Evolutionary conservation across 345 rosid genomes (phyloP), one percentile per base, ranked within the genome.

Genomic region (rapeseed (Brassica napus)): DNA sequence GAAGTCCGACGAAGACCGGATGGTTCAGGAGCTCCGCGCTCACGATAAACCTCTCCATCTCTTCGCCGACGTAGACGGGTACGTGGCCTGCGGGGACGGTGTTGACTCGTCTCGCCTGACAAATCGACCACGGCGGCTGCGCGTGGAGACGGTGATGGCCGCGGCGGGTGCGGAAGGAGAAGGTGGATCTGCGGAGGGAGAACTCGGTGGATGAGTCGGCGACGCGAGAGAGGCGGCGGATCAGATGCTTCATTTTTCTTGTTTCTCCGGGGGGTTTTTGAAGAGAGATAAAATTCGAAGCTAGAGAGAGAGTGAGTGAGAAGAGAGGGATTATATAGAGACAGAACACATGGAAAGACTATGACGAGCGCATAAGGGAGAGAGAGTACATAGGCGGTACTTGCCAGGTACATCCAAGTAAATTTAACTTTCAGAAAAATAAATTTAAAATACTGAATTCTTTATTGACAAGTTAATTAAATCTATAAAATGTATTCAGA

Each of bases 1-100:
- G 94, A 37, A 94, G 77, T 0, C 84, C 86, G 37, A 87, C 79
- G 83, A 95, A 90, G 12, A 88, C 75, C 26, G 99, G 99, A 14
- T 93, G 98, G 86, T 89, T 91, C 34, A 95, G 81, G 6, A 95
- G 80, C 91, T 91, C 97, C 0, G 99, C 97, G 81, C 86, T 86
- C 26, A 96, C 94, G 5, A 87, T 86, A 84, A 96, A 96, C 68
- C 97, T 82, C 85, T 92, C 94, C 98, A 93, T 90, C 86, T 92
- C 97, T 15, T 90, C 98, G 1, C 99, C 99, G 44, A 96, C 99
- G 89, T 85, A 91, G 30, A 96, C 94, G 18, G 98, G 97, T 0
- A 96, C 89, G 86, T 91, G 88, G 0, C 99, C 99, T 5, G 86
- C 86, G 37, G 99, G 97, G 12, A 92, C 97, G 4, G 82, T 34